Conservation (phyloP, 768 basidiomycete genomes). For the Mycena rebaudengoi region DNA sequence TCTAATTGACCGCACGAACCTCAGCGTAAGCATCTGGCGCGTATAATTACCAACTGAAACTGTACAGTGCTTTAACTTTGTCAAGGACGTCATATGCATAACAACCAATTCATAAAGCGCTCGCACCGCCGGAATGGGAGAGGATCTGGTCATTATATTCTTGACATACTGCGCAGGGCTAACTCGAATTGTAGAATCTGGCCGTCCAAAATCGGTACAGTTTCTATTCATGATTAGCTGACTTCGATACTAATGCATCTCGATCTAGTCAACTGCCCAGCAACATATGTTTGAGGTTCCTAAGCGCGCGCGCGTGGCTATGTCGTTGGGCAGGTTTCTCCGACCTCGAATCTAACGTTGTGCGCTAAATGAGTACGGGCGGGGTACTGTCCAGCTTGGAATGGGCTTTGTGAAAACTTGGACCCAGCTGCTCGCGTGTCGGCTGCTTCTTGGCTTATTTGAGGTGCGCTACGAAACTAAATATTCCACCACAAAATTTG, state of each 20-base stretch:
- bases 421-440: neutral
- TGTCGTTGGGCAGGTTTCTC: neutral
- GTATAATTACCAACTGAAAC: neutral
- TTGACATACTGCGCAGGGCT: neutral
- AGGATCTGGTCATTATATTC: neutral
- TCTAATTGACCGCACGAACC: slow-evolving; percentile 8
- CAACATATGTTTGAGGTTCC: slow-evolving; percentile 1
- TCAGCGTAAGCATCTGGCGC: neutral
- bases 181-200: neutral
- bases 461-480: neutral
- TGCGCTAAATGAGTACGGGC: neutral
- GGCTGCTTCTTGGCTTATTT: slow-evolving; percentile 1
- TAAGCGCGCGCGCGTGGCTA: neutral
- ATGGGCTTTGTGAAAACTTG: slow-evolving; percentile 7
- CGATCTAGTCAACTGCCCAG: slow-evolving; percentile 4
- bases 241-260: neutral
- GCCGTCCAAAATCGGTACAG: slow-evolving; percentile 4
- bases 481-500: neutral
- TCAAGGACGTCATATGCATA: neutral
- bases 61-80: neutral
- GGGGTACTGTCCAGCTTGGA: slow-evolving; percentile 1
- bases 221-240: neutral
- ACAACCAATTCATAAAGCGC: slow-evolving; percentile 7
- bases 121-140: slow-evolving; percentile 17
- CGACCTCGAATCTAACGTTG: neutral